Base-by-base conservation (phyloP, 2,329 filamentous ascomycete species). In the Fusarium sp. region DNA sequence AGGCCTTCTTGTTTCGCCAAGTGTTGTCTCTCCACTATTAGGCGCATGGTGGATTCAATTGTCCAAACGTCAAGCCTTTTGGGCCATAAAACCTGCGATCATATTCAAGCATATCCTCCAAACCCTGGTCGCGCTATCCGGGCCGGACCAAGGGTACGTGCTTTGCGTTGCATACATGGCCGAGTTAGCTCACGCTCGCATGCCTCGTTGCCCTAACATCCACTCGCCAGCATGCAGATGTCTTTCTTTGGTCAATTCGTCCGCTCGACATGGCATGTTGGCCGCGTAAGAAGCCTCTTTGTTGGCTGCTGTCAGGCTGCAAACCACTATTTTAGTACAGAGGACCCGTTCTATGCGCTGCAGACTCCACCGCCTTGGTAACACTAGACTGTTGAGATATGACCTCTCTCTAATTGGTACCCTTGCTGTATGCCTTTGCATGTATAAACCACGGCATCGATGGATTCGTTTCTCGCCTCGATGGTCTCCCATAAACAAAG, bases 401-500 rank as follows among this genome's bases (percentile, higher is more conserved):
- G 46, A 65, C 47, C 20, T 54, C 40, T 60, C 47, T 54, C 20
- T 53, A 22, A 65, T 53, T 45, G 41, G 39, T 26, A 65, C 22
- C 60, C 62, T 54, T 60, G 62, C 37, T 53, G 39, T 26, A 28
- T 30, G 22, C 54, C 30, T 65, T 22, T 60, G 43, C 60, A 65
- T 65, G 62, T 65, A 65, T 65, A 65, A 65, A 65, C 61, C 53
- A 65, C 62, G 26, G 32, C 33, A 32, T 65, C 22, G 13, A 65
- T 32, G 32, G 37, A 40, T 30, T 43, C 47, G 48, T 30, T 65
- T 49, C 53, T 26, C 41, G 37, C 43, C 32, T 30, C 11, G 17
- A 60, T 39, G 20, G 26, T 49, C 54, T 28, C 24, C 37, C 40
- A 26, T 47, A 48, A 45, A 41, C 26, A 37, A 58, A 39, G 41